Evolutionary conservation across 2,329 filamentous ascomycete genomes (phyloP).

Genomic region (Cyphellophora attinorum): DNA sequence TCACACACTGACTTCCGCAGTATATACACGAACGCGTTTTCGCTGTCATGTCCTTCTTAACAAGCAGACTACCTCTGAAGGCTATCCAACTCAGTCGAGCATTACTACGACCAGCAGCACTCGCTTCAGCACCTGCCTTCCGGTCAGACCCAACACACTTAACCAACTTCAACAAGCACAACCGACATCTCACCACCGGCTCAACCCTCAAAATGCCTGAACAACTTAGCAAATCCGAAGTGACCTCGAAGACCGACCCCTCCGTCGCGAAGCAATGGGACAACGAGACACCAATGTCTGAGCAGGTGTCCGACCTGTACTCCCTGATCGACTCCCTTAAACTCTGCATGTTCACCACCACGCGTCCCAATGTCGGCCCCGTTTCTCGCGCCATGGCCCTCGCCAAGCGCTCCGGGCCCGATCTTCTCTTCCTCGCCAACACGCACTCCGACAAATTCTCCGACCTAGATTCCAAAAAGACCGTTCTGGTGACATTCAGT

Average conservation of each 20-base stretch:
- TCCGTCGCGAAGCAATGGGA: constrained; percentile 42
- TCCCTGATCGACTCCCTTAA: constrained; percentile 36
- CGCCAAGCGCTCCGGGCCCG: constrained; percentile 33
- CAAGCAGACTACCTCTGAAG: no score
- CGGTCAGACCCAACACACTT: no score
- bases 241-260: constrained; percentile 35
- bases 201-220: constrained; percentile 34
- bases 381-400: constrained; percentile 38
- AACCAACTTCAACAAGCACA: no score
- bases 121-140: no score
- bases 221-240: constrained; percentile 27
- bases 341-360: constrained; percentile 23
- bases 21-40: no score
- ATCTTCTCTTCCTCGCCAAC: constrained; percentile 44
- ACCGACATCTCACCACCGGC: constrained; percentile 1
- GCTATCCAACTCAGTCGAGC: no score
- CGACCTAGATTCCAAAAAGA: constrained; percentile 33
- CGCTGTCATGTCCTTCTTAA: no score
- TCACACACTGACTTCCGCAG: no score
- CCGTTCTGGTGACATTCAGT: constrained; percentile 37
- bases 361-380: constrained; percentile 9
- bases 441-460: constrained; percentile 36
- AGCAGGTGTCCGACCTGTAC: constrained; percentile 40
- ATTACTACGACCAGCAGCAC: no score
- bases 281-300: constrained; percentile 29